Evolutionary conservation across 306 rosid species (phyloP), one percentile per base, ranked within the genome.

Genomic region (Inga leiocalycina): DNA sequence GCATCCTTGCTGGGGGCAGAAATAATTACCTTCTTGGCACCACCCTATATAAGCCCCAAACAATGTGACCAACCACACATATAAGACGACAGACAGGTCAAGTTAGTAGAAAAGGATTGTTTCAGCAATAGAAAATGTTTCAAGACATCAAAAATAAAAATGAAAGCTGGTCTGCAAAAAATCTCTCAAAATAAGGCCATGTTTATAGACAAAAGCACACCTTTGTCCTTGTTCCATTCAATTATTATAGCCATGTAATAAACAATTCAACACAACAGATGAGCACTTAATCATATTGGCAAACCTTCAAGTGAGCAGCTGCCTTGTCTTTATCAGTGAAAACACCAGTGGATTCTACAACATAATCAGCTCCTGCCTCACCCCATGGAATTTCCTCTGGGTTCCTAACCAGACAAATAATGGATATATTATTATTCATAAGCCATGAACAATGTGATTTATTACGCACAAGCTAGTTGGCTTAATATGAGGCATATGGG

Each of bases 1-100:
- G 98, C 98, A 83, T 94, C 97, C 87, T 91, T 93, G 81, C 98
- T 93, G 1, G 98, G 98, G 65, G 98, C 97, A 37, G 98, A 94
- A 80, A 94, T 94, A 76, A 94, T 77, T n/a, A 94, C 97, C 89
- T 94, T 94, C 92, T 94, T 93, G 30, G 97, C 98, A 85, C 98
- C 98, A 39, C 94, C 98, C 98, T 94, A 80, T 15, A 9, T 39
- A 39, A 39, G 41, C 59, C 39, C 5, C 59, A 56, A 80, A 34
- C 39, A 1, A 70, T 34, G 54, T 45, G 30, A 34, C 19, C 71
- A 24, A 5, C 34, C 66, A 22, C 66, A 52, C 27, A 76, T 14
- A 69, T 49, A 73, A 52, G 70, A 19, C 34, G 9, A 43, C 46
- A 61, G 48, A 22, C 9, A 54, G 54, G 43, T 22, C 62, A 59